These are phyloP conservation scores for Tardiomyces digboiensis DNA, from an alignment of 1,139 yeast genomes.

Conservation along the genomic window DNA sequence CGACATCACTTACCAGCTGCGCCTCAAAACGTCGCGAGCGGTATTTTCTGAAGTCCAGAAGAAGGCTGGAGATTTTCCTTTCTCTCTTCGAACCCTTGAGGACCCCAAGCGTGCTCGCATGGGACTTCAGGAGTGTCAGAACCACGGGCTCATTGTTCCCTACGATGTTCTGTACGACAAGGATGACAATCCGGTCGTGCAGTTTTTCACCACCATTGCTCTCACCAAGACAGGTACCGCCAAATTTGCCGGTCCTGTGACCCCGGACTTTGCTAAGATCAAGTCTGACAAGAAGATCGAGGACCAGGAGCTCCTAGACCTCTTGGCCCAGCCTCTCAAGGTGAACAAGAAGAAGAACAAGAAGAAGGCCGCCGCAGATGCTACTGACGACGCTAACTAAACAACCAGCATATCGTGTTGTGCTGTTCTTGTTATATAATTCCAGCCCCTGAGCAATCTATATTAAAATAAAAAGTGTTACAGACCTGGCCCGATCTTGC, in stretches of 20 bases:
- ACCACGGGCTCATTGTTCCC: conserved; percentile 59
- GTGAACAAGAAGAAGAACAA: conserved; percentile 44
- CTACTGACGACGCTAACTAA: too few species aligned
- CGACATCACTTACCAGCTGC: conserved; percentile 45
- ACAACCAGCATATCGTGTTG: too few species aligned
- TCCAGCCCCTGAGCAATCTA: too few species aligned
- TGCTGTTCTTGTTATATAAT: too few species aligned
- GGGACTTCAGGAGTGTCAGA: conserved; percentile 66
- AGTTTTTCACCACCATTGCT: conserved; percentile 70
- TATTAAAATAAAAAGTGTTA: too few species aligned
- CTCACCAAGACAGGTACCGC: conserved; percentile 66
- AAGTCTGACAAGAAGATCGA: conserved; percentile 49
- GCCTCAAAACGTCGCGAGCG: conserved; percentile 63
- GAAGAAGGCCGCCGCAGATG: conserved; percentile 23
- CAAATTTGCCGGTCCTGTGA: conserved; percentile 42
- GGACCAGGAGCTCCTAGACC: conserved; percentile 41
- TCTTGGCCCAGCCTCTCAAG: conserved; percentile 49
- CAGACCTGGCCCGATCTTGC: too few species aligned
- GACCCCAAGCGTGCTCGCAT: conserved; percentile 68
- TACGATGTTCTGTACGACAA: conserved; percentile 65
- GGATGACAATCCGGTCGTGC: conserved; percentile 61
- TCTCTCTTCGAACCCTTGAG: conserved; percentile 54
- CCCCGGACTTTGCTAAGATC: conserved; percentile 41
- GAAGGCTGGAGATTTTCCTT: conserved; percentile 63
- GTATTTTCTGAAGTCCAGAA: conserved; percentile 59